Conservation (phyloP, 352 stramenopile species). For the Phytophthora tentaculata region DNA sequence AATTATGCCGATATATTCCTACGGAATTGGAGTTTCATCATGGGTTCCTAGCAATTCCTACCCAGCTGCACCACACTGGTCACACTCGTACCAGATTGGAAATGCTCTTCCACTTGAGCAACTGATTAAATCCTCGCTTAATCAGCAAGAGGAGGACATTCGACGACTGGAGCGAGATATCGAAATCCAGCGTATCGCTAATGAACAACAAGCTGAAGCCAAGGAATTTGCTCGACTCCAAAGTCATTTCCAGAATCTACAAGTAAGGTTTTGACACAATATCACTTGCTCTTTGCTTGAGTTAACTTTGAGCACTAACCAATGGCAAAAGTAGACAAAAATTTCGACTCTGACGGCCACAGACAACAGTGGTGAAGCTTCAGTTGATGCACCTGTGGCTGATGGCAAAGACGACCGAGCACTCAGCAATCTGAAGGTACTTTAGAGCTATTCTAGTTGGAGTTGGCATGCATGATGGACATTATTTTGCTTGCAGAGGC, state of each 20-base stretch:
- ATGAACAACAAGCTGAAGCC: conserved; percentile 28
- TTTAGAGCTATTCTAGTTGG: neutral
- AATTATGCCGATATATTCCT: conserved; percentile 16
- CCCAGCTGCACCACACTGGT: conserved; percentile 15
- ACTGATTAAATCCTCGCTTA: conserved; percentile 7
- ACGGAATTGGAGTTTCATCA: conserved; percentile 25
- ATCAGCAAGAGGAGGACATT: conserved; percentile 35
- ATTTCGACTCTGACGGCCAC: conserved; percentile 25
- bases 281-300: neutral
- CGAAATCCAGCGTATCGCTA: conserved; percentile 19
- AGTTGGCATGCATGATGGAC: neutral
- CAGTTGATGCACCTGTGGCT: neutral
- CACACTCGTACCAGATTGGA: conserved; percentile 10
- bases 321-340: conserved; percentile 41
- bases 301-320: conserved; percentile 14
- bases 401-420: conserved; percentile 30
- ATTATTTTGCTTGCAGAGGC: conserved; percentile 20
- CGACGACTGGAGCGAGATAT: conserved; percentile 36
- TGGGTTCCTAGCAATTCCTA: conserved; percentile 22
- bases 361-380: conserved; percentile 6
- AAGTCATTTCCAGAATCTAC: conserved; percentile 25
- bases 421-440: conserved; percentile 53
- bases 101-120: conserved; percentile 9
- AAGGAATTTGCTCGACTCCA: conserved; percentile 39
- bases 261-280: conserved; percentile 23